A percentile compares a stretch with the other conserved stretches of the same genome.
Conservation (phyloP, 2,329 filamentous ascomycete species). For the Pezicula neosporulosa region DNA sequence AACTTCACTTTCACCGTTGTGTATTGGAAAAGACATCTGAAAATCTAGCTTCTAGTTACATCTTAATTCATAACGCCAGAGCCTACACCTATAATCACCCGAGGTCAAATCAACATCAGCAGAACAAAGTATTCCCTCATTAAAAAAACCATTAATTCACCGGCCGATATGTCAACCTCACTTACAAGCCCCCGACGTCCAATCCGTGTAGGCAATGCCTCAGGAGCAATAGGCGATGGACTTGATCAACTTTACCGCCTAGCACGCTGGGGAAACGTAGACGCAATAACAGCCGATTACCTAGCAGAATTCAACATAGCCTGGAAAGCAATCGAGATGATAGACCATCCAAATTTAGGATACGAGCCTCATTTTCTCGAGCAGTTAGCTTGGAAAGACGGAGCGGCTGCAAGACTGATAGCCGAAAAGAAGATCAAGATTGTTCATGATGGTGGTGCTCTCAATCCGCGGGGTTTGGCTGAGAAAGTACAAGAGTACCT, state of each 20-base stretch:
- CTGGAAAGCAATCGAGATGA: slow-evolving; percentile 29
- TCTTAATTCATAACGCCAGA: too few species aligned
- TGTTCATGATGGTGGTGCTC: slow-evolving; percentile 3
- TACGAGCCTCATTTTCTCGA: slow-evolving; percentile 28
- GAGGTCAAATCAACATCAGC: too few species aligned
- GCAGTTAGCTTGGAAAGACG: slow-evolving; percentile 25
- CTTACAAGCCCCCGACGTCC: slow-evolving; percentile 13
- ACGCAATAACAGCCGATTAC: slow-evolving; percentile 22
- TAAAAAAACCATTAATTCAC: too few species aligned
- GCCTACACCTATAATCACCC: too few species aligned
- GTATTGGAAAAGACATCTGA: too few species aligned
- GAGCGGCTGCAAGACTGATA: neutral
- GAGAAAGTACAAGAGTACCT: neutral
- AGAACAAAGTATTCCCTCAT: too few species aligned
- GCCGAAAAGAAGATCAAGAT: slow-evolving; percentile 3
- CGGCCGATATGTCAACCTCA: too few species aligned
- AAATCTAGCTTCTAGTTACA: too few species aligned
- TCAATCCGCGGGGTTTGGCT: slow-evolving; percentile 3
- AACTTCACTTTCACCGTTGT: too few species aligned
- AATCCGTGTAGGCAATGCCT: slow-evolving; percentile 35
- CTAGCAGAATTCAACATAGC: slow-evolving; percentile 28
- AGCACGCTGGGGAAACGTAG: slow-evolving; percentile 23
- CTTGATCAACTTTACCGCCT: slow-evolving; percentile 32
- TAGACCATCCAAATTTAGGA: slow-evolving; percentile 23
- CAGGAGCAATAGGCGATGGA: slow-evolving; percentile 32